Conservation (phyloP, 768 basidiomycete species). For the Suillus weaverae region DNA sequence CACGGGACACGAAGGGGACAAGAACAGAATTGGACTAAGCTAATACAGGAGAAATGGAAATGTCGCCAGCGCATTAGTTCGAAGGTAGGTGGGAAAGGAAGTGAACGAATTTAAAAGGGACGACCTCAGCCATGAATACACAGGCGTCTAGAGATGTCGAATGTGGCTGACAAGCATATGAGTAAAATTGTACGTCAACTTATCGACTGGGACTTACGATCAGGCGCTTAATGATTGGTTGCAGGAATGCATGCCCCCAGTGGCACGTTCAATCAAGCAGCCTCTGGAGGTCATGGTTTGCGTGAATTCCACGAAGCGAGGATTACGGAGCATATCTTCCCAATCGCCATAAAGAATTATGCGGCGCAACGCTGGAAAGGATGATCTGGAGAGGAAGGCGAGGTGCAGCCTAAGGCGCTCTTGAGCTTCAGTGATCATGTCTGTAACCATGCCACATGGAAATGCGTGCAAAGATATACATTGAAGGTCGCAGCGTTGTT, state of each 20-base stretch:
- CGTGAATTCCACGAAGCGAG: slow-evolving; percentile 36
- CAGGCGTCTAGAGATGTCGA: not conserved
- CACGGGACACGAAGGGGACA: too few species aligned
- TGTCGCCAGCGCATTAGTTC: not conserved
- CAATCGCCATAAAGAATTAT: slow-evolving; percentile 58
- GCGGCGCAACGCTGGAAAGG: slow-evolving; percentile 46
- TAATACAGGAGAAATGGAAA: not conserved
- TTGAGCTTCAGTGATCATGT: slow-evolving; percentile 38
- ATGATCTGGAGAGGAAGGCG: slow-evolving; percentile 37
- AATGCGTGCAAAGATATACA: slow-evolving; percentile 54
- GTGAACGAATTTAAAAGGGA: not conserved
- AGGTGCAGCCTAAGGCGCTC: slow-evolving; percentile 49
- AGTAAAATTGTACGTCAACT: not conserved
- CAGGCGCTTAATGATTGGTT: not conserved
- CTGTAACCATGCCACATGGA: slow-evolving; percentile 42
- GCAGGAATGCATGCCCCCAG: slow-evolving; percentile 5
- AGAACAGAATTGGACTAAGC: not conserved
- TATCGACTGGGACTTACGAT: not conserved
- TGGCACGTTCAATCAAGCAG: slow-evolving; percentile 27
- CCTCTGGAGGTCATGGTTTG: slow-evolving; percentile 35
- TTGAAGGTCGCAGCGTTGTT: slow-evolving; percentile 35
- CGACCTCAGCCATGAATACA: not conserved
- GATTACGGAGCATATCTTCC: slow-evolving; percentile 38
- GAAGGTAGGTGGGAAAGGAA: not conserved
- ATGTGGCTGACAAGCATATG: not conserved